A percentile compares a stretch with the other conserved stretches of the same genome.
These are phyloP conservation scores for Botrytis porri DNA, from an alignment of 2,329 filamentous ascomycete genomes.

Conservation along the genomic window DNA sequence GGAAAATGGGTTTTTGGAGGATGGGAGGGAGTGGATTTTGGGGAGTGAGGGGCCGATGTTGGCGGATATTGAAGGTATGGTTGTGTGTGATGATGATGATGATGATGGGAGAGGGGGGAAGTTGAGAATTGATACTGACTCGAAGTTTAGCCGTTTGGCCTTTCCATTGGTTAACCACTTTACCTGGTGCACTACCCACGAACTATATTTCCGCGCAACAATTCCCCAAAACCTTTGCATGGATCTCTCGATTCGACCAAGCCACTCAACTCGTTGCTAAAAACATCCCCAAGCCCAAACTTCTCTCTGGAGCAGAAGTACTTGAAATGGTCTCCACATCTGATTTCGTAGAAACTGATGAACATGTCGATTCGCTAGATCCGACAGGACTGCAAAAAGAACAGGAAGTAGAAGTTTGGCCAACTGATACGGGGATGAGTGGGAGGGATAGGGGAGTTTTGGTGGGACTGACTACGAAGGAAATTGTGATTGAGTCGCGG, in stretches of 20 bases:
- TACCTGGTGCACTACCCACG: slow-evolving; percentile 54
- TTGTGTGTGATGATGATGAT: not conserved
- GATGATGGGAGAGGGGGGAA: not conserved
- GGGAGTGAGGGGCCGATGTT: slow-evolving; percentile 51
- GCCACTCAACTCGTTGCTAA: slow-evolving; percentile 45
- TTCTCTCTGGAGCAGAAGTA: slow-evolving; percentile 54
- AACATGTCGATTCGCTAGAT: slow-evolving; percentile 49
- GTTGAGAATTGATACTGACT: not conserved
- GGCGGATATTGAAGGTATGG: slow-evolving; percentile 62
- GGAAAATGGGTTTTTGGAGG: slow-evolving; percentile 60
- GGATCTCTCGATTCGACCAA: slow-evolving; percentile 59
- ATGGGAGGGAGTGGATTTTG: slow-evolving; percentile 65
- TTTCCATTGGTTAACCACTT: slow-evolving; percentile 60
- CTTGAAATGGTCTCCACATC: slow-evolving; percentile 46
- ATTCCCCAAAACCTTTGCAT: slow-evolving; percentile 61
- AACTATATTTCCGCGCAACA: slow-evolving; percentile 49
- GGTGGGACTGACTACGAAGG: slow-evolving; percentile 49
- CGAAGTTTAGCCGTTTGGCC: slow-evolving; percentile 51
- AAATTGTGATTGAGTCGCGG: slow-evolving; percentile 57
- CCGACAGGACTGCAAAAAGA: slow-evolving; percentile 53
- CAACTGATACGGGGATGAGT: slow-evolving; percentile 58
- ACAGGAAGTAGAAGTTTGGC: slow-evolving; percentile 54
- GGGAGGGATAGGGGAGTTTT: slow-evolving; percentile 57
- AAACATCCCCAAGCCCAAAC: slow-evolving; percentile 41
- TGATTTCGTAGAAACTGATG: slow-evolving; percentile 46